phyloP scores from a whole-genome alignment of 1,139 yeast genomes.

The Saccharomycopsis hybrid region DNA sequence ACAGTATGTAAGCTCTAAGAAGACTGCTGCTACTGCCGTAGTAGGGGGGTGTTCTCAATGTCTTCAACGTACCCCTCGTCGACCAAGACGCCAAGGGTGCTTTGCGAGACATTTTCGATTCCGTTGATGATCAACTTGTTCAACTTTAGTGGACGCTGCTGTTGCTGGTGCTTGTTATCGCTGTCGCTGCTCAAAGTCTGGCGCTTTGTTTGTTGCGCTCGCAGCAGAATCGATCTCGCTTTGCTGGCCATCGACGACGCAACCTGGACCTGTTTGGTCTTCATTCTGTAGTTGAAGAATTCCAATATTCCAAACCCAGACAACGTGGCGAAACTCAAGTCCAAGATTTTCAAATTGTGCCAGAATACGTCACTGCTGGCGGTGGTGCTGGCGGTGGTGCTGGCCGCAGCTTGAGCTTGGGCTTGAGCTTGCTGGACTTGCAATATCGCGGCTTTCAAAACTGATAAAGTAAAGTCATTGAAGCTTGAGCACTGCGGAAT shows the following conservation, averaged over 20 bases:
- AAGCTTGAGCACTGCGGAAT: slow-evolving; percentile 1
- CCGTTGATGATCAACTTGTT: slow-evolving; percentile 9
- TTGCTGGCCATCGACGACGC: slow-evolving; percentile 11
- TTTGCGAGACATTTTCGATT: background rate
- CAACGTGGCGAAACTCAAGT: slow-evolving; percentile 12
- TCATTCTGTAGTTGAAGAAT: slow-evolving; percentile 10
- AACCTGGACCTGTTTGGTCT: background rate
- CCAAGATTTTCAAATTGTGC: slow-evolving; percentile 6
- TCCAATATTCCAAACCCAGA: slow-evolving; percentile 16
- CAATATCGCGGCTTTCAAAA: slow-evolving; percentile 7
- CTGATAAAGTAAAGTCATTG: slow-evolving; percentile 5
- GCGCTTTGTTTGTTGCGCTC: background rate
- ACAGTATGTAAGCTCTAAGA: no score
- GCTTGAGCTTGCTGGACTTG: background rate
- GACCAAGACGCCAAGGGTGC: slow-evolving; percentile 4
- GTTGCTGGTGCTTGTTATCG: background rate
- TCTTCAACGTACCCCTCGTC: slow-evolving; percentile 5
- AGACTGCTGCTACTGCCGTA: slow-evolving; percentile 10
- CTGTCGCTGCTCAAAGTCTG: background rate
- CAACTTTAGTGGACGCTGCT: slow-evolving; percentile 1
- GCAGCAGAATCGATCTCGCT: background rate
- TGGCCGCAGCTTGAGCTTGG: no score
- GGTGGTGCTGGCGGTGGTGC: no score
- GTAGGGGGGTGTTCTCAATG: slow-evolving; percentile 2
- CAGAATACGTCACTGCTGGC: no score